Percentiles rank a stretch among this genome's conserved stretches.
Conservation (phyloP, 345 rosid species). For the Populus pruinosa region DNA sequence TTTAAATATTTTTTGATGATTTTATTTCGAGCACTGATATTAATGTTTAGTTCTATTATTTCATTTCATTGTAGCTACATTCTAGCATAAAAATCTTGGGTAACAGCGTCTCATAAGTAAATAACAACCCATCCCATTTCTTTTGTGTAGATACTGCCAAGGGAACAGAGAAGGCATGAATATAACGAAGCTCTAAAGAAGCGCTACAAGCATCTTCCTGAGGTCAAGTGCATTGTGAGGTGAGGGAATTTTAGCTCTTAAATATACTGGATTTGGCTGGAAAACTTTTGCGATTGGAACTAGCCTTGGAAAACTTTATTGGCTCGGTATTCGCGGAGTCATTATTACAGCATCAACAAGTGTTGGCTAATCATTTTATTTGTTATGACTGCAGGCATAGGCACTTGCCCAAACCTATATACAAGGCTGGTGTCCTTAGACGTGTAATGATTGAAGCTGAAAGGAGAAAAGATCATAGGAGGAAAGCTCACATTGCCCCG, state of each 20-base stretch:
- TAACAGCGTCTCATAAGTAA: not conserved
- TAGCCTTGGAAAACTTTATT: not conserved
- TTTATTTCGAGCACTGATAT: not conserved
- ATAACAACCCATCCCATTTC: not conserved
- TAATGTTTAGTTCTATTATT: not conserved
- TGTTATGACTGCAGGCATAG: slow-evolving; percentile 61
- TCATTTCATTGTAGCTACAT: not conserved
- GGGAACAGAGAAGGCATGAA: slow-evolving; percentile 78
- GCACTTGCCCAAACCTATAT: slow-evolving; percentile 84
- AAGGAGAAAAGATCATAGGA: slow-evolving; percentile 72
- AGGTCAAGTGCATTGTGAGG: slow-evolving; percentile 88
- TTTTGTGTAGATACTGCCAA: slow-evolving; percentile 67
- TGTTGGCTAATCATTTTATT: not conserved
- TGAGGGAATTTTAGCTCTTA: slow-evolving; percentile 16
- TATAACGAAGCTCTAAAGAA: slow-evolving; percentile 79
- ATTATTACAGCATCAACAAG: not conserved
- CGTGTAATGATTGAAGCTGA: slow-evolving; percentile 57
- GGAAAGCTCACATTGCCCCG: slow-evolving; percentile 87
- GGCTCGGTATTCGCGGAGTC: not conserved
- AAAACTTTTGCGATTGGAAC: not conserved
- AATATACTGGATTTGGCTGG: not conserved
- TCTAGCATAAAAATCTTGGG: not conserved
- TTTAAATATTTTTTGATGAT: not conserved
- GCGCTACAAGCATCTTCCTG: slow-evolving; percentile 85
- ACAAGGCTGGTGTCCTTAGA: slow-evolving; percentile 48